Evolutionary conservation across 441 rosid species (phyloP).

Genomic region (Flueggea neowawraea): DNA sequence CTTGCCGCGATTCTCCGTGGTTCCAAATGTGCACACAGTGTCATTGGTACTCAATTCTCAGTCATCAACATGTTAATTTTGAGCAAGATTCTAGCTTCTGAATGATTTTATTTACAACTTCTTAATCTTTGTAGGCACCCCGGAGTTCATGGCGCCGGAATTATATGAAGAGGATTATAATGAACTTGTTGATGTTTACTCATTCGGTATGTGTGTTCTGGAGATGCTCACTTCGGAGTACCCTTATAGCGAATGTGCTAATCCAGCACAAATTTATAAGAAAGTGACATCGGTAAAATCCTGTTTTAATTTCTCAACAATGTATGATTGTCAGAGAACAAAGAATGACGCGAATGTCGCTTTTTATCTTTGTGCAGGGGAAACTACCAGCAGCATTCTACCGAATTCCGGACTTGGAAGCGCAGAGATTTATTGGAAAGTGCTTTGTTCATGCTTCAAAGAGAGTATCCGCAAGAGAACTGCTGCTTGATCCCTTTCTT

Average conservation of each 20-base stretch:
- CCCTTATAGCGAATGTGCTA: conserved; percentile 76
- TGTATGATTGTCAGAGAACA: too few relatives aligned
- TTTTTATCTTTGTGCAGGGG: conserved; percentile 42
- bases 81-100: too few relatives aligned
- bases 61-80: not conserved
- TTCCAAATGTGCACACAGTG: conserved; percentile 83
- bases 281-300: conserved; percentile 64
- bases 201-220: conserved; percentile 81
- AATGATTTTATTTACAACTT: not conserved
- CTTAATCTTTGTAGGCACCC: conserved; percentile 37
- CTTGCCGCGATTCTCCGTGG: conserved; percentile 70
- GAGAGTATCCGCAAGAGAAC: conserved; percentile 74
- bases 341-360: not conserved
- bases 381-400: conserved; percentile 81
- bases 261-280: conserved; percentile 85
- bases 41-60: conserved; percentile 56
- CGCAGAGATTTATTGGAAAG: conserved; percentile 70
- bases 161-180: conserved; percentile 80
- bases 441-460: conserved; percentile 64
- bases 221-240: conserved; percentile 84
- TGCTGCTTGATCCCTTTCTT: conserved; percentile 69
- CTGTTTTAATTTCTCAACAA: too few relatives aligned
- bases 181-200: conserved; percentile 76
- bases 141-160: conserved; percentile 94
- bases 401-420: conserved; percentile 57